Base-by-base conservation (phyloP, 2,329 filamentous ascomycete species). In the Cercospora brassicicola region DNA sequence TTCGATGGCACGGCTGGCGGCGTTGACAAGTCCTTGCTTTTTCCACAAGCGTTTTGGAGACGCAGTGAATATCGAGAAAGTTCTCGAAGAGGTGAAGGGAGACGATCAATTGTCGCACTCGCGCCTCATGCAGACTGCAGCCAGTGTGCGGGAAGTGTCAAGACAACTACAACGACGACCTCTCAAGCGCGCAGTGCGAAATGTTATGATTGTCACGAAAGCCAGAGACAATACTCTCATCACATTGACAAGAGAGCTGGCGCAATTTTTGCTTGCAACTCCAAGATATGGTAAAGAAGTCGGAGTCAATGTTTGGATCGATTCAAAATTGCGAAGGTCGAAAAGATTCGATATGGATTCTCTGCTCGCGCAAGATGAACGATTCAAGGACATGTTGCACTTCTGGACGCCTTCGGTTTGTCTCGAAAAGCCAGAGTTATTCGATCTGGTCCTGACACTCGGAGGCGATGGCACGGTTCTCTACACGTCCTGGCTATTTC, bases 191-290 rank as follows among this genome's bases (percentile, higher is more conserved):
- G 94, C 94, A 10, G 94, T 99, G 57, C 89, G 88, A 76, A 97
- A 93, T 78, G 88, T 99, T 76, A 98, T 99, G 95, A 97, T 99
- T 76, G 92, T 99, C 72, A 99, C 95, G 69, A 99, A 98, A 81
- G 95, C 95, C 23, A 89, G 95, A 71, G 95, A 99, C 82, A 98
- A 99, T 77, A 89, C 92, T 73, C 86, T 99, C 15, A 94, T 99
- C 36, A 88, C 91, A 73, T 84, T 97, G 73, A 99, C 95, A 1
- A 88, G 92, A 67, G 93, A 99, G 78, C 84, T 99, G 67, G 85
- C 94, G 10, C 88, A 90, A 73, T 99, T 94, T 93, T 85, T 99
- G 36, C 86, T 99, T 68, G 87, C 87, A 69, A 97, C 93, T 2
- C 93, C 95, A 11, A 89, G 95, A 59, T 97, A 99, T 78, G 93